Evolutionary conservation across 345 rosid species (phyloP), one percentile per base, ranked within the genome.

Genomic region (Carallia pectinifolia): DNA sequence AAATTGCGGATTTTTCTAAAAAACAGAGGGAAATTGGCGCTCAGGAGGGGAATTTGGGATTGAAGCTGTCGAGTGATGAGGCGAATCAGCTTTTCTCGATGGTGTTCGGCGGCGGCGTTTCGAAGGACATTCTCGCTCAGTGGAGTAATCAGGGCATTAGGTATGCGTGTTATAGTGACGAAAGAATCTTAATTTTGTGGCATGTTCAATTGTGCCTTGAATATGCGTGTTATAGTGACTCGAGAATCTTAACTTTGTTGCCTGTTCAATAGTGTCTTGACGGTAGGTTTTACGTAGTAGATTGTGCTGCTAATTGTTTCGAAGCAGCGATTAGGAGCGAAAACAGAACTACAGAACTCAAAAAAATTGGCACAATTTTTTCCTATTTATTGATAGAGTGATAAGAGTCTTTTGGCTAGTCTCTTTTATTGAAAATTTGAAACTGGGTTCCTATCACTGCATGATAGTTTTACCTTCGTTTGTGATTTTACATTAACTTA

Each of bases 131-230:
- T 61, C 92, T 92, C 47, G 87, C 90, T 10, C 99, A 90, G 82
- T 94, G 97, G 98, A 87, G 86, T 82, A 94, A 94, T 76, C 98
- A 94, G 83, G 98, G 98, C 36, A 91, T 96, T 65, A 90, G 97
- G 99, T 96, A 85, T 48, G 36, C 13, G 53, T 36, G 10, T 15
- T 18, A 19, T 56, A 13, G 34, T 56, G 15, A 56, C 15, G 23
- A 6, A 17, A 18, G 23, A 53, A 50, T 66, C 58, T 36, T 33
- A 33, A 54, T 63, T 5, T 1, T 53, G 6, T 71, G 34, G 4
- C n/a, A 7, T 33, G 18, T 61, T 36, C 38, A 33, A 6, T 33
- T 10, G 18, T 33, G 29, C 18, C 19, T 19, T 19, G 2, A 33
- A 23, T 96, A 85, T 48, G 36, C 13, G 53, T 36, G 10, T 15